Conservation (phyloP, 768 basidiomycete species). For the Phaeotremella skinneri region DNA sequence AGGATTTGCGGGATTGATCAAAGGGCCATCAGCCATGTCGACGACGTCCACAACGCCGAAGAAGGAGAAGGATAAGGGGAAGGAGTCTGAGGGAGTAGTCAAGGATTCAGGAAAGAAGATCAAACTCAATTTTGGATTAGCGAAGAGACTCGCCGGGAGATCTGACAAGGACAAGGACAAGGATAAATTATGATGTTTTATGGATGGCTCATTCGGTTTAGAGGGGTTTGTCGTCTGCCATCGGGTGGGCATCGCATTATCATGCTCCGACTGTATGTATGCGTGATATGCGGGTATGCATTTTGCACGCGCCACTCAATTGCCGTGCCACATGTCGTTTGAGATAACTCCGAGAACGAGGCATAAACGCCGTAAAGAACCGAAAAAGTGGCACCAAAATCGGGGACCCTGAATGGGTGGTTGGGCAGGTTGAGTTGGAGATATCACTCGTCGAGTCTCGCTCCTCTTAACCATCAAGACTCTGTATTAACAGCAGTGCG, state of each 20-base stretch:
- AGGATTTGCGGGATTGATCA: constrained; percentile 50
- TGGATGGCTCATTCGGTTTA: no score
- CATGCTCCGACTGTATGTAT: no score
- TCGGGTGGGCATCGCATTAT: no score
- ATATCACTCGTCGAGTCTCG: neutral
- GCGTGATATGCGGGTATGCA: no score
- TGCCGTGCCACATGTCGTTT: neutral
- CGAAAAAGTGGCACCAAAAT: neutral
- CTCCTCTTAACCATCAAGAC: constrained; percentile 23
- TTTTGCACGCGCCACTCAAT: no score
- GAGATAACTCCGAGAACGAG: neutral
- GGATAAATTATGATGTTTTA: neutral
- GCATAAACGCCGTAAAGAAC: neutral
- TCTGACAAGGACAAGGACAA: neutral
- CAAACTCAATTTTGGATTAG: constrained; percentile 44
- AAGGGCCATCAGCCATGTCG: neutral
- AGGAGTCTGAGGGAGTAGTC: constrained; percentile 3
- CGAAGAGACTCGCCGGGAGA: constrained; percentile 14
- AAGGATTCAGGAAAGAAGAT: constrained; percentile 27
- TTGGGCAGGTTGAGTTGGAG: neutral
- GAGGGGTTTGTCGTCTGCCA: no score
- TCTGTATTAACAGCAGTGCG: constrained; percentile 20
- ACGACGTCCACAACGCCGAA: constrained; percentile 13
- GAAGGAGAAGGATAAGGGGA: constrained; percentile 11
- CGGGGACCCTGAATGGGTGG: neutral